Percentiles rank a stretch among this genome's conserved stretches.
These are phyloP conservation scores for Fusarium sp. DNA, from an alignment of 2,329 filamentous ascomycete species.

Conservation along the genomic window DNA sequence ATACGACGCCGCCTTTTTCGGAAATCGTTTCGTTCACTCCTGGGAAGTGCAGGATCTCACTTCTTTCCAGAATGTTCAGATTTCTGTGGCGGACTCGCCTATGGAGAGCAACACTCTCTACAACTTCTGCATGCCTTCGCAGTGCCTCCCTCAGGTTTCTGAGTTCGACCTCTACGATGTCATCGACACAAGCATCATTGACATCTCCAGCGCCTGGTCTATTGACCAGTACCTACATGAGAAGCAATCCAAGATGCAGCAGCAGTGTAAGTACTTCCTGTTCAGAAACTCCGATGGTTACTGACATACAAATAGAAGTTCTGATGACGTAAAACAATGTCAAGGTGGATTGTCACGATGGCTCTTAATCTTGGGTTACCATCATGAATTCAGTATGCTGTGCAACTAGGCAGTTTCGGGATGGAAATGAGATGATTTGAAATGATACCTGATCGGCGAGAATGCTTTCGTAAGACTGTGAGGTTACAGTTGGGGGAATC, in stretches of 20 bases:
- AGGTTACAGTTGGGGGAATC: neutral
- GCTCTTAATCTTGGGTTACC: neutral
- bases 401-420: neutral
- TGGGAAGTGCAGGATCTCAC: constrained; percentile 2
- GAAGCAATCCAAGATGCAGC: neutral
- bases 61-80: neutral
- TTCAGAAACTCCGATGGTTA: neutral
- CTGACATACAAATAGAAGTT: neutral
- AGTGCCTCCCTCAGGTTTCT: neutral
- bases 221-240: neutral
- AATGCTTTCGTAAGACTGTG: neutral
- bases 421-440: neutral
- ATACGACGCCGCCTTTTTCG: constrained; percentile 10
- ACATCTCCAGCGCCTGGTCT: constrained; percentile 8
- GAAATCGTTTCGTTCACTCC: neutral
- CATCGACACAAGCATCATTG: neutral
- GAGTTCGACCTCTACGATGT: neutral
- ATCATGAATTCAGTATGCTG: neutral
- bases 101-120: neutral
- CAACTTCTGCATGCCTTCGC: neutral
- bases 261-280: neutral
- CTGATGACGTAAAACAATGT: neutral
- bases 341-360: neutral
- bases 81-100: neutral
- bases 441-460: neutral